phyloP scores from a whole-genome alignment of 2,329 filamentous ascomycete genomes.

The Teratosphaeriaceae sp. region DNA sequence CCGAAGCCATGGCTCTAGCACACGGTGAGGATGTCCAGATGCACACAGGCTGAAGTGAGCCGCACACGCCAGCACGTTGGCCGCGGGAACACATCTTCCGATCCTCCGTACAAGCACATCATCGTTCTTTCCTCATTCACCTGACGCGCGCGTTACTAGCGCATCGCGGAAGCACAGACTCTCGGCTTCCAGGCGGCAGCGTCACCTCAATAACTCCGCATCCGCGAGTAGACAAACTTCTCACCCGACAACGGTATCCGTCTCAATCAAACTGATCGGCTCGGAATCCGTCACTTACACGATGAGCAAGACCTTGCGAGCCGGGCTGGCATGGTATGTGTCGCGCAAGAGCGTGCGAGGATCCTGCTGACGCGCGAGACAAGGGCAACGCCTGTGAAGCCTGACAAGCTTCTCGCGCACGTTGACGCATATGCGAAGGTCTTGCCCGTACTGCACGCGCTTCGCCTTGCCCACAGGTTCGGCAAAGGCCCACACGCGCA shows the following conservation, averaged over 20 bases:
- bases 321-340: constrained; percentile 4
- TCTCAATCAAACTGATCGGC: neutral
- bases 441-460: constrained; percentile 7
- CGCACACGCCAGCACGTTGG: too few species aligned
- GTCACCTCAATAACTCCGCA: neutral
- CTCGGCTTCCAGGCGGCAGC: too few species aligned
- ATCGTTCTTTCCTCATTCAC: neutral
- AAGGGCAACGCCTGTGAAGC: constrained; percentile 14
- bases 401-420: constrained; percentile 10
- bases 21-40: too few species aligned
- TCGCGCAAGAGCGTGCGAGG: neutral
- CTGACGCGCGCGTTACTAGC: neutral
- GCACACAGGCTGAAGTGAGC: too few species aligned
- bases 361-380: neutral
- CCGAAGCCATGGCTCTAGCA: too few species aligned
- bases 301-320: neutral
- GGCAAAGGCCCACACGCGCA: constrained; percentile 13
- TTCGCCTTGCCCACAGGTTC: constrained; percentile 18
- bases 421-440: constrained; percentile 9
- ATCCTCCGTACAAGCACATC: neutral
- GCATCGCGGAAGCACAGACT: too few species aligned
- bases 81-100: neutral
- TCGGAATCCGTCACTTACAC: neutral
- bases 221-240: neutral
- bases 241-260: too few species aligned